Percentiles rank a stretch among this genome's conserved stretches.
These are phyloP conservation scores for Pythium myriotylum DNA, from an alignment of 352 stramenopile species.

Conservation along the genomic window DNA sequence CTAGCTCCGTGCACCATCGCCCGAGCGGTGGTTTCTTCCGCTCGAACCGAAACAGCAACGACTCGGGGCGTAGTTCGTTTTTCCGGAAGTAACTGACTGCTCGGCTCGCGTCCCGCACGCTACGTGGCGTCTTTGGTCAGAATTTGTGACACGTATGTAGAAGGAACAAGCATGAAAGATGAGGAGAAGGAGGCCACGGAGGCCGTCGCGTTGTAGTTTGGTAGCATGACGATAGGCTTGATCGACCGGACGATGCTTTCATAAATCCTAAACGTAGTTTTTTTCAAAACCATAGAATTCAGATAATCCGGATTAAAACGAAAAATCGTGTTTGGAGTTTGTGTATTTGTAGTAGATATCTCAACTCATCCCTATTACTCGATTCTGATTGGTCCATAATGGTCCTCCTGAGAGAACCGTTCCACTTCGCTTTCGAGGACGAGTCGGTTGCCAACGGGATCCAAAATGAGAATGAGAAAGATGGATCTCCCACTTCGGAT, in stretches of 20 bases:
- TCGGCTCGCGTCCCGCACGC: not conserved
- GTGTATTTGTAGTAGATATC: too few species aligned
- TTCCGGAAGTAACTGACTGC: slow-evolving; percentile 50
- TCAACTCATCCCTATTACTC: too few species aligned
- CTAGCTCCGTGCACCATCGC: slow-evolving; percentile 19
- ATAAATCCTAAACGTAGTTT: slow-evolving; percentile 1
- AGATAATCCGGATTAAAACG: too few species aligned
- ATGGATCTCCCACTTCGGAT: too few species aligned
- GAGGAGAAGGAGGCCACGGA: too few species aligned
- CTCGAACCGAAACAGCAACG: slow-evolving; percentile 25
- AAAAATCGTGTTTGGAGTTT: too few species aligned
- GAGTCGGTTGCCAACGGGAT: too few species aligned
- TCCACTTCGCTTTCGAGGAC: too few species aligned
- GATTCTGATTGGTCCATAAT: too few species aligned
- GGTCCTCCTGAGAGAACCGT: too few species aligned
- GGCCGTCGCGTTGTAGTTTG: too few species aligned
- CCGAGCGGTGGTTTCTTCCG: slow-evolving; percentile 32
- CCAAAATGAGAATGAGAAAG: too few species aligned
- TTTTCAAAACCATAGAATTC: not conserved
- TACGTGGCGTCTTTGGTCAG: not conserved
- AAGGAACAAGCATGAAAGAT: not conserved
- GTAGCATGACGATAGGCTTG: not conserved
- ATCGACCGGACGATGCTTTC: not conserved
- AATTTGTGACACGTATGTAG: slow-evolving; percentile 1
- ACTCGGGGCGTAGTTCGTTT: slow-evolving; percentile 56